Percentiles rank a stretch among this genome's conserved stretches.
Conservation (phyloP, 768 basidiomycete genomes). For the Amanita pallidorosea region DNA sequence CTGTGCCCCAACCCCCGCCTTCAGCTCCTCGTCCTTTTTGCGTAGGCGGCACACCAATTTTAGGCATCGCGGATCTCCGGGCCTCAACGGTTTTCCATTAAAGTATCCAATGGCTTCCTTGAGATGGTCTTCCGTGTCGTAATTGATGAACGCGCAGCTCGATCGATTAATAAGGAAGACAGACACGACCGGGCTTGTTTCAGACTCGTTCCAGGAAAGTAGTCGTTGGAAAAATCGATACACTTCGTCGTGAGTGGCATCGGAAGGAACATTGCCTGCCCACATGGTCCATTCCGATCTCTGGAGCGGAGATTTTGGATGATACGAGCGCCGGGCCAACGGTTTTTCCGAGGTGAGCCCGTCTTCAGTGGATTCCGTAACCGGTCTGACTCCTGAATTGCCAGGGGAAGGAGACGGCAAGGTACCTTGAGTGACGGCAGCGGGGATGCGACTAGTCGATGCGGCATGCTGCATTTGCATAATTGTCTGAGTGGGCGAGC, state of each 20-base stretch:
- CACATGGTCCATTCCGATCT: slow-evolving; percentile 95
- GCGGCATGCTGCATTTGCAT: slow-evolving; percentile 10
- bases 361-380: not conserved
- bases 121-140: slow-evolving; percentile 50
- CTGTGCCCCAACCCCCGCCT: slow-evolving; percentile 87
- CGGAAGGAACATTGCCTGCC: slow-evolving; percentile 85
- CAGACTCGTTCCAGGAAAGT: slow-evolving; percentile 7
- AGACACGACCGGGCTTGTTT: slow-evolving; percentile 35
- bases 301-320: slow-evolving; percentile 60
- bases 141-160: slow-evolving; percentile 92
- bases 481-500: slow-evolving; percentile 9
- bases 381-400: not conserved
- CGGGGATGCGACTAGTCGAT: slow-evolving; percentile 5
- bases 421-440: not conserved
- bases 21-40: slow-evolving; percentile 72
- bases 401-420: not conserved
- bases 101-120: slow-evolving; percentile 59
- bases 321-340: slow-evolving; percentile 42
- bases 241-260: slow-evolving; percentile 76
- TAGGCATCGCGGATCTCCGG: slow-evolving; percentile 62
- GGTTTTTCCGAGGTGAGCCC: slow-evolving; percentile 15
- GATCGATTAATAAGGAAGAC: slow-evolving; percentile 94
- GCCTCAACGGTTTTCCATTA: slow-evolving; percentile 62
- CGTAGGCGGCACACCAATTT: slow-evolving; percentile 77
- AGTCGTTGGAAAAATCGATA: slow-evolving; percentile 67